Base-by-base conservation (phyloP, 2,329 filamentous ascomycete genomes). In the Exophiala dermatitidis region DNA sequence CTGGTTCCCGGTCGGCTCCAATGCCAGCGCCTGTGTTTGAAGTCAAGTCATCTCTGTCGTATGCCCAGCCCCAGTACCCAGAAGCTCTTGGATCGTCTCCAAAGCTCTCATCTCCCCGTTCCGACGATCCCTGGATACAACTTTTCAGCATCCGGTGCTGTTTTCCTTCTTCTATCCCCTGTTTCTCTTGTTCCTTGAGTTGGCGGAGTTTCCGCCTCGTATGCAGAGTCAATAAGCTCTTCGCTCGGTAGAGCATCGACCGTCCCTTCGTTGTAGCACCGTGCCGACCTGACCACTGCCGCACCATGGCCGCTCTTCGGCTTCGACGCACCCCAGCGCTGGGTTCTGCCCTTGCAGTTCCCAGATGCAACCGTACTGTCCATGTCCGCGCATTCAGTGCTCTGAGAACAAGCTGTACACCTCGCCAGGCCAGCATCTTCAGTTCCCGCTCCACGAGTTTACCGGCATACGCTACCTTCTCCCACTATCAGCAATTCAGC, bases 251-350 rank as follows among this genome's bases (percentile, higher is more conserved):
- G 54, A 59, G 57, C 57, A 53, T 52, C 47, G 42, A 54, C 48
- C 41, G 32, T 48, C 40, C 52, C 26, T 29, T 47, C 31, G 5
- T 36, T 48, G 46, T 50, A 52, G 50, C 47, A 50, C 42, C 33
- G 19, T 19, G 44, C 48, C 46, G 31, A 41, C 36, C 2, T 46
- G 32, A 51, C 36, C 45, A 34, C 31, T 43, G 26, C 42, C 30
- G 10, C 47, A 53, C 31, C 37, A 63, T 63, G 61, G 56, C 59
- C 30, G 54, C 57, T 45, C 53, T 60, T 9, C 58, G 61, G 46
- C 46, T 60, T 48, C 56, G 61, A 53, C 51, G 52, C 48, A 47
- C 56, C 10, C 59, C 61, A 45, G 51, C 56, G 6, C 42, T 63
- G 50, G 48, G 55, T 40, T 56, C 57, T 44, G 49, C 48, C 42